Evolutionary conservation across 495 filamentous ascomycete genomes (phyloP).

Genomic region (Lepidopterella palustris): DNA sequence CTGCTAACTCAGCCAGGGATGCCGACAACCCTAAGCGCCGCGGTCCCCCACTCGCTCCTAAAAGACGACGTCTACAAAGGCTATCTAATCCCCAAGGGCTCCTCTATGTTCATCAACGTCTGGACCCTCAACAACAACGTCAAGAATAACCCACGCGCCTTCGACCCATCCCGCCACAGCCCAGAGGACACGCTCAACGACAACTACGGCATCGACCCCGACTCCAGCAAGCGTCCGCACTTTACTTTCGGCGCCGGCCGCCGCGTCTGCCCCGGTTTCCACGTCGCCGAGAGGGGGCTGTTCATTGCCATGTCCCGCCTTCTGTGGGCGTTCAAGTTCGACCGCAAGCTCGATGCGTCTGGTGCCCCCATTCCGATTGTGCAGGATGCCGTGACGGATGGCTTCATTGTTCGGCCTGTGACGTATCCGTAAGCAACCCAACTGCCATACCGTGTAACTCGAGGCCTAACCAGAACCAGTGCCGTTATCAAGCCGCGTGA

Average conservation of each 20-base stretch:
- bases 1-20: not conserved
- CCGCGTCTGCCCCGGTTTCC: conserved; percentile 1
- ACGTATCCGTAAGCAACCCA: not conserved
- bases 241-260: conserved; percentile 1
- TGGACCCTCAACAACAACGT: conserved; percentile 1
- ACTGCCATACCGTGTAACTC: not conserved
- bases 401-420: not conserved
- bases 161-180: not conserved
- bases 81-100: conserved; percentile 1
- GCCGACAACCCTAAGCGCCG: not conserved
- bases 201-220: not conserved
- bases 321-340: not conserved
- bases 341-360: not conserved
- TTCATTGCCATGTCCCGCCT: not conserved
- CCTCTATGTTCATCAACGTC: conserved; percentile 1
- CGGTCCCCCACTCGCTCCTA: not conserved
- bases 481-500: not conserved
- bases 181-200: not conserved
- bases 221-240: not conserved
- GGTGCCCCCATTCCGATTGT: not conserved
- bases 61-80: conserved; percentile 1
- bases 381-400: not conserved
- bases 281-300: not conserved
- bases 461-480: not conserved
- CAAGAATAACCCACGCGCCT: not conserved